Conservation (phyloP, 1,139 yeast species). For the Geotrichum carabidarum region DNA sequence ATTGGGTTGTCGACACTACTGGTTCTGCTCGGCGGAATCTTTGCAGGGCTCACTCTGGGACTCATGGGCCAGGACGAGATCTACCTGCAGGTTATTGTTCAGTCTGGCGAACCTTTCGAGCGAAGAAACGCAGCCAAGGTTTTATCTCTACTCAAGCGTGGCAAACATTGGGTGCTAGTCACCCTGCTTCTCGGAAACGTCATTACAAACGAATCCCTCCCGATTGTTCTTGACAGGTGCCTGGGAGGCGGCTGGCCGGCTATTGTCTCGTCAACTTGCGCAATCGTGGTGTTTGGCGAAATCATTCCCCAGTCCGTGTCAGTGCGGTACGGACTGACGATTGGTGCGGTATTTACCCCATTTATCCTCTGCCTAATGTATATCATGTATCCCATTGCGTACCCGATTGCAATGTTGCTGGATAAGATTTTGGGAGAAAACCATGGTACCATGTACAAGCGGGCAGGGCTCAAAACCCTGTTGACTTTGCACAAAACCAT, state of each 20-base stretch:
- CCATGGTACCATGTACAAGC: conserved; percentile 91
- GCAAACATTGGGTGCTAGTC: conserved; percentile 97
- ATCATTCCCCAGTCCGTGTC: conserved; percentile 92
- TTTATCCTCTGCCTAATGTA: conserved; percentile 84
- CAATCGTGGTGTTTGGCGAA: conserved; percentile 93
- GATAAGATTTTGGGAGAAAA: conserved; percentile 88
- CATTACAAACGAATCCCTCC: conserved; percentile 90
- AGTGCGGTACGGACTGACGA: conserved; percentile 85
- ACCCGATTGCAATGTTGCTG: conserved; percentile 77
- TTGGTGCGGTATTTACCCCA: conserved; percentile 88
- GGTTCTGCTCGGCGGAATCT: conserved; percentile 87
- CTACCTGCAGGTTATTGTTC: conserved; percentile 47
- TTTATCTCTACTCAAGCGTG: conserved; percentile 63
- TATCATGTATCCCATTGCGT: conserved; percentile 84
- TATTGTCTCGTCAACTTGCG: conserved; percentile 83
- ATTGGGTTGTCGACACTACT: conserved; percentile 57
- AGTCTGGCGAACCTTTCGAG: conserved; percentile 53
- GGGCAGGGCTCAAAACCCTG: conserved; percentile 86
- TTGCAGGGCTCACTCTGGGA: conserved; percentile 92
- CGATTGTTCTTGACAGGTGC: conserved; percentile 86
- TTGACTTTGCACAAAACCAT: conserved; percentile 89
- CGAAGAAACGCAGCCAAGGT: conserved; percentile 70
- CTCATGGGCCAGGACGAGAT: conserved; percentile 98
- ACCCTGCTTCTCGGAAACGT: conserved; percentile 76
- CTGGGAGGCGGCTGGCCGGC: conserved; percentile 99